A percentile compares a stretch with the other conserved stretches of the same genome.
Evolutionary conservation across 2,329 filamentous ascomycete genomes (phyloP).

Genomic region (Chaetomium strumarium): DNA sequence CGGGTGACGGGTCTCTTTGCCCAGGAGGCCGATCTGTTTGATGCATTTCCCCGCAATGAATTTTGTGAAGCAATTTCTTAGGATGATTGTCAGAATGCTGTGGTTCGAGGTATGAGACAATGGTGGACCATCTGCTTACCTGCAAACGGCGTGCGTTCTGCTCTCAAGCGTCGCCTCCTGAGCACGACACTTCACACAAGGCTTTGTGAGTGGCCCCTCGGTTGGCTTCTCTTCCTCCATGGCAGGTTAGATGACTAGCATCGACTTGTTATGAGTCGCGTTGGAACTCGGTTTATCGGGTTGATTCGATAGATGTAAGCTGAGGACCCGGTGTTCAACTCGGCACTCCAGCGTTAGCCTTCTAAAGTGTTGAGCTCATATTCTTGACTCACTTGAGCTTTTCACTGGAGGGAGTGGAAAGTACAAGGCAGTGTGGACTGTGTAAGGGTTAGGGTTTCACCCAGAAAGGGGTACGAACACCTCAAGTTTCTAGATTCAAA

Average conservation of each 20-base stretch:
- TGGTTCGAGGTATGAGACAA: background rate
- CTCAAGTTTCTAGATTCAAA: background rate
- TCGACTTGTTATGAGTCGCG: too few species aligned
- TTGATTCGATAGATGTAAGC: background rate
- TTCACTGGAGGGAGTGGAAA: background rate
- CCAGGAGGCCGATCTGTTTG: conserved; percentile 58
- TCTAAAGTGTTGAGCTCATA: background rate
- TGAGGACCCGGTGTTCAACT: background rate
- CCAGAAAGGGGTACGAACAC: background rate
- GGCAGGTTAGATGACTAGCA: too few species aligned
- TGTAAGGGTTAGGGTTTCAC: background rate
- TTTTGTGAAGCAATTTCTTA: conserved; percentile 63
- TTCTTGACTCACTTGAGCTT: background rate
- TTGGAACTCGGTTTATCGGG: too few species aligned
- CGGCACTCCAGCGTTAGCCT: too few species aligned
- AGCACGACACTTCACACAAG: conserved; percentile 53
- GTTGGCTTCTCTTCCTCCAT: background rate
- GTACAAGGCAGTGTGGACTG: too few species aligned
- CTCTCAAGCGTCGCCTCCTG: conserved; percentile 46
- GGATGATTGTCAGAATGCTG: background rate
- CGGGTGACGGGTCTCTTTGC: conserved; percentile 40
- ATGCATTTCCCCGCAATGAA: conserved; percentile 75
- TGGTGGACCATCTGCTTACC: conserved; percentile 33
- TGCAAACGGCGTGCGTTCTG: conserved; percentile 55
- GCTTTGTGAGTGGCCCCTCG: conserved; percentile 19